Conservation (phyloP, 306 rosid species). For the Vigna hirtella region DNA sequence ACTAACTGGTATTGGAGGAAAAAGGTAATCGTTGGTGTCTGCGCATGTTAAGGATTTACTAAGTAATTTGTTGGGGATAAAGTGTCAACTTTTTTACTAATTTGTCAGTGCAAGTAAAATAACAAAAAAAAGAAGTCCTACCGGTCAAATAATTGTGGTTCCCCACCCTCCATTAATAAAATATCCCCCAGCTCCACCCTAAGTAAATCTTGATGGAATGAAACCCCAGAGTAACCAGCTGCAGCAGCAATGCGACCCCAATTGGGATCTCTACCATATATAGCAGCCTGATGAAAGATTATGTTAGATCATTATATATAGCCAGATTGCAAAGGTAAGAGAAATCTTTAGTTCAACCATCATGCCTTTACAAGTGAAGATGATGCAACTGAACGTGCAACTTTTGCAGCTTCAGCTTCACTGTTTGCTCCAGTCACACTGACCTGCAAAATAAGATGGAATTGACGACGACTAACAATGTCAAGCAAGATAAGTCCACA, state of each 20-base stretch:
- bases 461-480: slow-evolving; percentile 18
- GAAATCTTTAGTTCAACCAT: slow-evolving; percentile 29
- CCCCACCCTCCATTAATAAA: slow-evolving; percentile 85
- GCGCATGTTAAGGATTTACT: background rate
- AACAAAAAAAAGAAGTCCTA: slow-evolving; percentile 34
- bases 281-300: slow-evolving; percentile 71
- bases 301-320: slow-evolving; percentile 23
- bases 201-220: slow-evolving; percentile 75
- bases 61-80: background rate
- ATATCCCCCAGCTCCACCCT: slow-evolving; percentile 80
- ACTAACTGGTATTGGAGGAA: slow-evolving; percentile 13
- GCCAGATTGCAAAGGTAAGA: slow-evolving; percentile 20
- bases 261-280: slow-evolving; percentile 93
- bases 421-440: slow-evolving; percentile 72
- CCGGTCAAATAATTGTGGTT: slow-evolving; percentile 86
- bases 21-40: background rate
- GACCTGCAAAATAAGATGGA: slow-evolving; percentile 59
- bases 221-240: slow-evolving; percentile 88
- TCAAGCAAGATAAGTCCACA: slow-evolving; percentile 12
- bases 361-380: slow-evolving; percentile 89
- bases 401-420: slow-evolving; percentile 88
- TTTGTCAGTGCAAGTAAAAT: slow-evolving; percentile 31
- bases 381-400: slow-evolving; percentile 91
- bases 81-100: background rate
- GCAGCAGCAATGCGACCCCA: slow-evolving; percentile 99